Evolutionary conservation across 164 flowering plant species (phyloP), one percentile per base, ranked within the genome.

Genomic region (Protea cynaroides): DNA sequence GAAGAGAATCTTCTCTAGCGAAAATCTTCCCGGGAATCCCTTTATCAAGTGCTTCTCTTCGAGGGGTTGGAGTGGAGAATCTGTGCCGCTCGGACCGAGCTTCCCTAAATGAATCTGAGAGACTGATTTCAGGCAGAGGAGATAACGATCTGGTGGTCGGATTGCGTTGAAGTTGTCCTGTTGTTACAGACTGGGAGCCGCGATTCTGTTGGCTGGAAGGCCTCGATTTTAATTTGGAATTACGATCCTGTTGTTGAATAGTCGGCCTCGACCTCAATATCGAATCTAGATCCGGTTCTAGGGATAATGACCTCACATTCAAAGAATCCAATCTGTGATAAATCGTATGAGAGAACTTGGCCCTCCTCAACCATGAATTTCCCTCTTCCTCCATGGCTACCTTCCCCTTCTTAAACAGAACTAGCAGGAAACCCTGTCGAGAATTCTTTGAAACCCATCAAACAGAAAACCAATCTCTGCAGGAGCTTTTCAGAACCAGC

Each of bases 331-430:
- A 67, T 25, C 96, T 72, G 65, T 86, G 86, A 72, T 72, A 87
- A 50, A 86, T 77, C 0, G 96, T 84, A 57, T 84, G 84, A 43
- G 96, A 86, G 60, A 80, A 92, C 14, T 86, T 92, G n/a, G 87
- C 78, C 73, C 96, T 85, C 75, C 95, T 85, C 0, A 92, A 68
- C 98, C 92, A 89, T 66, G 98, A 92, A 71, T 49, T 75, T 64
- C 69, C 72, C 54, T 81, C 87, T 37, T 84, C 96, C 14, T 72
- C 92, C 93, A 84, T 86, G 55, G 59, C 24, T 59, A 50, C 36
- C 19, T 59, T 55, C 24, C 61, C 43, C 75, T 56, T 29, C 68
- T 66, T 5, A 40, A 62, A 65, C 34, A 64, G 53, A 63, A 57
- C 46, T 65, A 25, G 37, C 34, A 19, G 23, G 13, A 58, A 58